Evolutionary conservation across 2,329 filamentous ascomycete species (phyloP), one percentile per base, ranked within the genome.

Genomic region (Alternaria novae-zelandiae): DNA sequence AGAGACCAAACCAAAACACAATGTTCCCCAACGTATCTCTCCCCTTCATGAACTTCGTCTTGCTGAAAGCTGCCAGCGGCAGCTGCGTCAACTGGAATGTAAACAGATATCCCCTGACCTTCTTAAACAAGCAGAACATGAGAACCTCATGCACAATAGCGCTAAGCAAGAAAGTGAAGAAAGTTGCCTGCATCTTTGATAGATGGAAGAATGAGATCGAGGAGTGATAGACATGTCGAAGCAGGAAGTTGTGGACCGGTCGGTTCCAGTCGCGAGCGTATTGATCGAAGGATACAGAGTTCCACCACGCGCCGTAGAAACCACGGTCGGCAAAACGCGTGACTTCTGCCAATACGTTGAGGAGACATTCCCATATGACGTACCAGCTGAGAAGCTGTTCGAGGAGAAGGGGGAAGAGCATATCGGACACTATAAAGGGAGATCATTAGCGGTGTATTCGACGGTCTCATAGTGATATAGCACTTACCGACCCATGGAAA

Each of bases 61-160:
- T 85, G 70, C 89, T 91, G 49, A 94, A 75, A 30, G 83, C 84
- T 4, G 92, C 90, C 13, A 94, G 80, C 32, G 91, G 91, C 47
- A 94, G 78, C 79, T 95, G 91, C 66, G 85, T 85, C 86, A 95
- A 88, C 77, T 94, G 91, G 72, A 91, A 79, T n/a, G 88, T 81
- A 21, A 94, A 86, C 49, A 94, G 79, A 71, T 94, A 94, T 0
- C 91, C 91, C 43, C 91, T 83, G 10, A 94, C 83, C 79, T 93
- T 93, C 78, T 90, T 90, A 78, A 94, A 94, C 32, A 94, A 83
- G 69, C 91, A 91, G 83, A 90, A 91, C 91, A 94, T 94, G 72
- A 93, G 86, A 49, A 94, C 81, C 78, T 94, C 91, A 72, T 94
- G 91, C 20, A 92, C 85, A 66, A 89, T 85, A 0, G 91, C 90